phyloP scores from a whole-genome alignment of 805 yeast genomes.

The Saccharomyces paradoxus region DNA sequence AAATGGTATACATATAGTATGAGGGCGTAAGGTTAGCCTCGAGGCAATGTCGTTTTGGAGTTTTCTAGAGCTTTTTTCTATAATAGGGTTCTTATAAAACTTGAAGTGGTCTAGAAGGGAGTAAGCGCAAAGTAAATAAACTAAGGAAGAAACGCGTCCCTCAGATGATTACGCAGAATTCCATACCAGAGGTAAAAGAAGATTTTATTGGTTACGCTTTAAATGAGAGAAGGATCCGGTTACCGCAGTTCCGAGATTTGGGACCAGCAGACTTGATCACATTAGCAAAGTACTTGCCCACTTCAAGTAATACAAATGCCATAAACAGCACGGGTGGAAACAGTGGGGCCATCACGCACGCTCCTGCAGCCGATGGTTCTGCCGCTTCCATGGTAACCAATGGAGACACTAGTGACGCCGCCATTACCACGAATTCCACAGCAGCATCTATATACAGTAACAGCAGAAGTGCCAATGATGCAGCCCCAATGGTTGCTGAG shows the following conservation, averaged over 20 bases:
- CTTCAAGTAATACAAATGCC: conserved; percentile 9
- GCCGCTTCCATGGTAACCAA: conserved; percentile 4
- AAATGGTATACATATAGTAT: neutral
- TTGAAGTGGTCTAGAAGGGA: neutral
- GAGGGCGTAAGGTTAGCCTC: neutral
- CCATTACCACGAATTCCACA: conserved; percentile 4
- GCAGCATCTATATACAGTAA: conserved; percentile 5
- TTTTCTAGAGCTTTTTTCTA: neutral
- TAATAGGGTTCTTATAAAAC: neutral
- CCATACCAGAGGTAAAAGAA: conserved; percentile 60
- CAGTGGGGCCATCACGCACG: too few species aligned
- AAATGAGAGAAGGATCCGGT: conserved; percentile 53
- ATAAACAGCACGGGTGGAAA: neutral
- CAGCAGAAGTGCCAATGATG: conserved; percentile 11
- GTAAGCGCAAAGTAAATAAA: neutral
- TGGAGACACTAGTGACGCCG: conserved; percentile 3
- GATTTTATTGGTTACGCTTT: conserved; percentile 50
- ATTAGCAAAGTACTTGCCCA: conserved; percentile 28
- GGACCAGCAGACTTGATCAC: conserved; percentile 65
- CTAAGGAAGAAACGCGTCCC: neutral
- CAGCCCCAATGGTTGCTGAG: conserved; percentile 12
- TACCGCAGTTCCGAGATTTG: conserved; percentile 51
- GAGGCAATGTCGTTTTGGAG: neutral
- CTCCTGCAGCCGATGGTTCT: conserved; percentile 4
- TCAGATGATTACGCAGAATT: conserved; percentile 42